These are phyloP conservation scores for Gentiana macrophylla DNA, from an alignment of 257 asterid species.

Conservation along the genomic window DNA sequence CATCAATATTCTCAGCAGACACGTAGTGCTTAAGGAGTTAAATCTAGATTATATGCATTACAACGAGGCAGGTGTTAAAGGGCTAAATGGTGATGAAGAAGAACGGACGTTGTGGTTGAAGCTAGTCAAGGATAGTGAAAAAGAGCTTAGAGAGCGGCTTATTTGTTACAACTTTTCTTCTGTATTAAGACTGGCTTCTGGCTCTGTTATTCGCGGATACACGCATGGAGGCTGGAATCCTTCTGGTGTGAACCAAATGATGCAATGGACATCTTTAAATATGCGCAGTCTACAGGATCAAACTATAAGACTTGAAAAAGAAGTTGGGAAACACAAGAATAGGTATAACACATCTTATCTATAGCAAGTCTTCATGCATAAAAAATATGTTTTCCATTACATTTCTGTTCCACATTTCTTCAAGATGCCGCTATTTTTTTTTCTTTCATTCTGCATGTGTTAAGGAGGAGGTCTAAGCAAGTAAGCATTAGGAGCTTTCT, in stretches of 20 bases:
- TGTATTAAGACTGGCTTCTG: conserved; percentile 19
- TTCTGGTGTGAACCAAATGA: conserved; percentile 63
- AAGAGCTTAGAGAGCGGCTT: conserved; percentile 72
- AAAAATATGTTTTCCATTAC: too few species aligned
- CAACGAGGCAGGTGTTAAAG: conserved; percentile 23
- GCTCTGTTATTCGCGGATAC: conserved; percentile 13
- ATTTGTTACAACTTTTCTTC: conserved; percentile 39
- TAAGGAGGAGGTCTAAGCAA: too few species aligned
- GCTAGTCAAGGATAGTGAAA: conserved; percentile 49
- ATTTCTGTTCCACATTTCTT: too few species aligned
- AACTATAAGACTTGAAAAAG: conserved; percentile 34
- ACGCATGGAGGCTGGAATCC: conserved; percentile 35
- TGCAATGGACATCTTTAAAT: conserved; percentile 56
- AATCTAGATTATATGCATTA: conserved; percentile 16
- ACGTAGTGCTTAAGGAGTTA: conserved; percentile 37
- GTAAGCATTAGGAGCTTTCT: too few species aligned
- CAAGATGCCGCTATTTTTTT: too few species aligned
- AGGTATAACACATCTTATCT: conserved; percentile 31
- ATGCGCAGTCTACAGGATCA: conserved; percentile 30
- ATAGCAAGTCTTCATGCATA: too few species aligned
- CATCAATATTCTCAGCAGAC: conserved; percentile 57
- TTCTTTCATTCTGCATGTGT: too few species aligned
- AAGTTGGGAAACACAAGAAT: conserved; percentile 38
- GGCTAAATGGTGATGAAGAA: conserved; percentile 18
- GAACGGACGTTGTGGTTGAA: conserved; percentile 43